Conservation (phyloP, 768 basidiomycete species). For the Tubosaeta sp. region DNA sequence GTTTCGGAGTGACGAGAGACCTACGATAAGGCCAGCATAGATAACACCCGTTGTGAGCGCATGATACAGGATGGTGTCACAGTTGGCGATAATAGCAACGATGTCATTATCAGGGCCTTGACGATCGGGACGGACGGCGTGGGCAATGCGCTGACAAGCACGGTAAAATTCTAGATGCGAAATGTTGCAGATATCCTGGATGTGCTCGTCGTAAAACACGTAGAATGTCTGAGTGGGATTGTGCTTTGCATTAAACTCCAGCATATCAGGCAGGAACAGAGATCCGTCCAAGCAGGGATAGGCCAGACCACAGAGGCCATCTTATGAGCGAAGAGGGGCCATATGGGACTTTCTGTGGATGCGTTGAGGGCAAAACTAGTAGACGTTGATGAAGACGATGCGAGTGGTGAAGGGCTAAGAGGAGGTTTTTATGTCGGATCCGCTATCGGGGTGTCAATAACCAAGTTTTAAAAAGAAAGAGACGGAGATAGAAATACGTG, state of each 20-base stretch:
- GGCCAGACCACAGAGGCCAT: background rate
- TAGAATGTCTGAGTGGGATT: slow-evolving; percentile 32
- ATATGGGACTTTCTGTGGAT: background rate
- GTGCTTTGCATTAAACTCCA: slow-evolving; percentile 27
- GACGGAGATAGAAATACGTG: background rate
- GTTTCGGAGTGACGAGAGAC: background rate
- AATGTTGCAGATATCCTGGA: slow-evolving; percentile 23
- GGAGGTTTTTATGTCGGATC: background rate
- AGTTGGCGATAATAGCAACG: slow-evolving; percentile 35
- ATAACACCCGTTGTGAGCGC: slow-evolving; percentile 34
- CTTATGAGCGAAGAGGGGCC: background rate
- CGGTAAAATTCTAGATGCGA: slow-evolving; percentile 42
- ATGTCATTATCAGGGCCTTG: slow-evolving; percentile 30
- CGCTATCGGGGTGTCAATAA: background rate
- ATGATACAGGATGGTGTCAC: slow-evolving; percentile 42
- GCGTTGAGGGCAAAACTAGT: background rate
- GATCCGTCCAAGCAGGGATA: slow-evolving; percentile 33
- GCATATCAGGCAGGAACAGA: slow-evolving; percentile 19
- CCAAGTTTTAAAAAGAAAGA: background rate
- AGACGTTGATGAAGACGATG: background rate
- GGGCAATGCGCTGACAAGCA: slow-evolving; percentile 42
- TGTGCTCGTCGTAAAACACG: slow-evolving; percentile 25
- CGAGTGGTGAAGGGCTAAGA: background rate
- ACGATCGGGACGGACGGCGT: slow-evolving; percentile 34
- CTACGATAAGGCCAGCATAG: slow-evolving; percentile 16